These are phyloP conservation scores for Monosporascus ibericus DNA, from an alignment of 2,329 filamentous ascomycete genomes.

Conservation along the genomic window DNA sequence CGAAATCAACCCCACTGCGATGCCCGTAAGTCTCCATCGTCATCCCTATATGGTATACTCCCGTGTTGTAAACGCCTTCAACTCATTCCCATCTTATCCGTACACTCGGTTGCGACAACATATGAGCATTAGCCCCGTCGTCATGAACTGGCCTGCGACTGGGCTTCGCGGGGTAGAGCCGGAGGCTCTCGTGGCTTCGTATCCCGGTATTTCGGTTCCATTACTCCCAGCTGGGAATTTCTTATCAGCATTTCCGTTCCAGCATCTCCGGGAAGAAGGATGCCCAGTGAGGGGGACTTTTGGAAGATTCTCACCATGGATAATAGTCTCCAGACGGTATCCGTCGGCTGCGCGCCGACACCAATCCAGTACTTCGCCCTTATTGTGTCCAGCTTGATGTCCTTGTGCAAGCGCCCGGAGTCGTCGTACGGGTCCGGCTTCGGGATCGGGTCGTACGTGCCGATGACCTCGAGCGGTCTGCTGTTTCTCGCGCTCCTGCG, in stretches of 20 bases:
- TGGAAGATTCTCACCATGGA: constrained; percentile 55
- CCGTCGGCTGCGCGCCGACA: constrained; percentile 90
- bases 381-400: constrained; percentile 77
- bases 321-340: constrained; percentile 81
- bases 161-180: constrained; percentile 13
- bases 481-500: constrained; percentile 76
- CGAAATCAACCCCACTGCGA: too few relatives aligned
- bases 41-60: too few relatives aligned
- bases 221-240: constrained; percentile 26
- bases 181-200: constrained; percentile 21
- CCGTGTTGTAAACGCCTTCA: too few relatives aligned
- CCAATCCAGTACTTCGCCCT: constrained; percentile 94
- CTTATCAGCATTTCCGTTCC: too few relatives aligned
- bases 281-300: too few relatives aligned
- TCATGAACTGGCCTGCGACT: too few relatives aligned
- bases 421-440: constrained; percentile 54
- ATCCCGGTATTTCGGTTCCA: constrained; percentile 31
- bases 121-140: too few relatives aligned
- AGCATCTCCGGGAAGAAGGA: too few relatives aligned
- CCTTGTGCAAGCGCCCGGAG: constrained; percentile 74
- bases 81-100: too few relatives aligned
- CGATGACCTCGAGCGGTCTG: constrained; percentile 88
- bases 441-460: constrained; percentile 65
- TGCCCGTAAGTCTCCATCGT: too few relatives aligned
- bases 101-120: too few relatives aligned